A percentile compares a stretch with the other conserved stretches of the same genome.
These are phyloP conservation scores for Bipolaris zeicola DNA, from an alignment of 2,329 filamentous ascomycete genomes.

Conservation along the genomic window DNA sequence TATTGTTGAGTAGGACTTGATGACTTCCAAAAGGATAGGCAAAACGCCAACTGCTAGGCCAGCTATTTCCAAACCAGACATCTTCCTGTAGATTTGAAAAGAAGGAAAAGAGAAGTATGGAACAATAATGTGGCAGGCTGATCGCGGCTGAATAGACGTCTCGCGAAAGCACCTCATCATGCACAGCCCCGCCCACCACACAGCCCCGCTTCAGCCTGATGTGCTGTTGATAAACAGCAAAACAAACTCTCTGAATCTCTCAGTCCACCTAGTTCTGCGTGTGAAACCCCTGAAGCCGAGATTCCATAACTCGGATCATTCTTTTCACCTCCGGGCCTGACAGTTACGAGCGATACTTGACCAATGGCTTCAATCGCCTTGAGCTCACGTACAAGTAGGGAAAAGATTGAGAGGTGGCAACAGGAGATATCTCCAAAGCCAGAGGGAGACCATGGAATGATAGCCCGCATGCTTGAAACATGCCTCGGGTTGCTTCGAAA, in stretches of 20 bases:
- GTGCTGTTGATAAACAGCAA: background rate
- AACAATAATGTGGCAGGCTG: background rate
- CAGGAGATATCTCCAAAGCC: background rate
- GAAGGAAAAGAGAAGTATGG: background rate
- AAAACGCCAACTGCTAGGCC: constrained; percentile 21
- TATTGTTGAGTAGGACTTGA: constrained; percentile 25
- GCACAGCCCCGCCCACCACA: background rate
- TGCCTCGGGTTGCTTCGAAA: background rate
- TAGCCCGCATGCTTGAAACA: background rate
- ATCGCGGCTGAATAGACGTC: background rate
- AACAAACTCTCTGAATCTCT: background rate
- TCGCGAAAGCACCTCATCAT: background rate
- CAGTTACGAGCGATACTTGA: background rate
- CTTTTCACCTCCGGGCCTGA: background rate
- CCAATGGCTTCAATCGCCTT: background rate
- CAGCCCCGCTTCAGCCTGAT: constrained; percentile 4
- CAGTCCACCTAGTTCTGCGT: background rate
- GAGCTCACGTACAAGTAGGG: background rate
- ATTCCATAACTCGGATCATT: background rate
- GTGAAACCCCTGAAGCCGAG: background rate
- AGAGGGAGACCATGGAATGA: background rate
- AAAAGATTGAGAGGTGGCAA: background rate
- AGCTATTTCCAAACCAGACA: background rate
- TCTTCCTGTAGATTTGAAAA: background rate
- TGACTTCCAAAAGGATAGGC: constrained; percentile 29